Evolutionary conservation across 2,329 filamentous ascomycete species (phyloP), one percentile per base, ranked within the genome.

Genomic region (Fusarium begoniae): DNA sequence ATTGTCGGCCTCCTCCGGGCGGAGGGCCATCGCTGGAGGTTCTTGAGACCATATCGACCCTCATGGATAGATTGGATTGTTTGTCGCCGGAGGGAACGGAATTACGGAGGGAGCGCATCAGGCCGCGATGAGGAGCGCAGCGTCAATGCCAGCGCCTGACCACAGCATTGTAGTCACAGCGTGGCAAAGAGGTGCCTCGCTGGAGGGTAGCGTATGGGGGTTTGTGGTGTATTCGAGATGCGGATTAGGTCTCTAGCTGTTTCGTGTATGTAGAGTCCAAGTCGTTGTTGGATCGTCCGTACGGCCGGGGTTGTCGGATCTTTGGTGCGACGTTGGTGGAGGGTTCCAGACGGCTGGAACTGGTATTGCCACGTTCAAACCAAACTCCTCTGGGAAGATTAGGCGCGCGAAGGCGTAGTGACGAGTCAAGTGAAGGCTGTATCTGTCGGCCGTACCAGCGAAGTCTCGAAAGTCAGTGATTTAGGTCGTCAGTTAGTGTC

Each of bases 41-140:
- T 64, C 79, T 79, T n/a, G 80, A 76, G 58, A 81, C 79, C 78
- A 79, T 80, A 50, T 73, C 66, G 69, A 68, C 45, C 70, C 66
- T 70, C 66, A 73, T 74, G 41, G 54, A 65, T 41, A 71, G 41
- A 30, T 62, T 63, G 5, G 68, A 45, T 14, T 70, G 62, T 66
- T 75, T 72, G 55, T 74, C 72, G 47, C 63, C 50, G 43, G 67
- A 40, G 14, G 67, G 60, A 44, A 65, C 66, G 68, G 75, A 63
- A 43, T 43, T 65, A 44, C 73, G 67, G 50, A 64, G 64, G 47
- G 76, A 69, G 69, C 66, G 76, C 76, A 77, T 78, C 72, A 78
- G 63, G 76, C 57, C 50, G 71, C 58, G 65, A 53, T 70, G 58
- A 67, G 50, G 60, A 71, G 62, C 75, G 75, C 76, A 76, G 74